Conservation (phyloP, 352 stramenopile species). For the Pilasporangium apinafurcum region DNA sequence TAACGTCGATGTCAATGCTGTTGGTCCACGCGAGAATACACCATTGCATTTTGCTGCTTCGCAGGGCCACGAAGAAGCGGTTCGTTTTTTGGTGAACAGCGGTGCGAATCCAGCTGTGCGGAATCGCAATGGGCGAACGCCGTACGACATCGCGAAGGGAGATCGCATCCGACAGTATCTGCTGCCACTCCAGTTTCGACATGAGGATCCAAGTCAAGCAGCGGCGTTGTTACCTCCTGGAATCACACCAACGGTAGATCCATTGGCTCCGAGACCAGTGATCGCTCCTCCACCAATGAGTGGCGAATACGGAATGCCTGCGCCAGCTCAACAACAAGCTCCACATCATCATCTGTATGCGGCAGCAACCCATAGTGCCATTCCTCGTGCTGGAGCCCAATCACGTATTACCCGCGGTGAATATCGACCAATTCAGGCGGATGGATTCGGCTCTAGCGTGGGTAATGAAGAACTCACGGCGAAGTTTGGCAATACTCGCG, state of each 20-base stretch:
- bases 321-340: slow-evolving; percentile 2
- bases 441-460: slow-evolving; percentile 86
- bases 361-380: slow-evolving; percentile 74
- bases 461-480: slow-evolving; percentile 84
- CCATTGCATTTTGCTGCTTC: slow-evolving; percentile 78
- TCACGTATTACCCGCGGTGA: slow-evolving; percentile 58
- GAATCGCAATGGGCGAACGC: slow-evolving; percentile 71
- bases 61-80: slow-evolving; percentile 65
- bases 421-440: slow-evolving; percentile 81
- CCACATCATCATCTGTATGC: slow-evolving; percentile 66
- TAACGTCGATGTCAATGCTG: slow-evolving; percentile 63
- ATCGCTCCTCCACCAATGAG: slow-evolving; percentile 60
- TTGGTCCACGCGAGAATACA: slow-evolving; percentile 68
- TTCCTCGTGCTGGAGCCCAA: slow-evolving; percentile 40
- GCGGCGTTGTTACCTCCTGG: slow-evolving; percentile 57
- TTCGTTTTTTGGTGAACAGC: slow-evolving; percentile 64
- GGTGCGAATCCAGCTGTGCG: slow-evolving; percentile 73
- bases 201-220: slow-evolving; percentile 68
- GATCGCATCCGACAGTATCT: slow-evolving; percentile 83
- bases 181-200: slow-evolving; percentile 82
- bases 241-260: slow-evolving; percentile 71
- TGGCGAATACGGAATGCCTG: slow-evolving; percentile 37
- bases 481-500: slow-evolving; percentile 85
- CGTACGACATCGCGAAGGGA: slow-evolving; percentile 82
- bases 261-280: slow-evolving; percentile 46